Evolutionary conservation across 2,329 filamentous ascomycete genomes (phyloP), one percentile per base, ranked within the genome.

Genomic region (Neurospora crassa): DNA sequence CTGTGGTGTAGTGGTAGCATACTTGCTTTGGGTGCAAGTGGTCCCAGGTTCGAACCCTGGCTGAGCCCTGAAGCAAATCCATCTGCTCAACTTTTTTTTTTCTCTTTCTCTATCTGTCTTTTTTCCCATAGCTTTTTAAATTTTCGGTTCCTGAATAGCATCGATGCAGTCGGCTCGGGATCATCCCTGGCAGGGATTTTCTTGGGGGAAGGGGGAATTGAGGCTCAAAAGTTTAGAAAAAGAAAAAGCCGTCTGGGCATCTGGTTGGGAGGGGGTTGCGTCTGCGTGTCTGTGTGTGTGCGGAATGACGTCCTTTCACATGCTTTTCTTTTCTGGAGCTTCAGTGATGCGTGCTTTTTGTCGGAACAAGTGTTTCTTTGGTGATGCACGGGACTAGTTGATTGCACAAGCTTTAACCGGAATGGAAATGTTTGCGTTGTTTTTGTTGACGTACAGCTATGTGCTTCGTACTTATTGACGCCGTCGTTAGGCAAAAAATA

Each of bases 1-100:
- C 53, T 63, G 53, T 63, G 53, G 53, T 63, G 53, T 63, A 63
- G 53, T 63, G 53, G 53, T 63, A 63, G 53, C 53, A 63, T 63
- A 63, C 53, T 63, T 63, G 53, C 53, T 63, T 63, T 63, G 53
- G 53, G 53, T 63, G 53, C 53, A 63, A 63, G 53, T 63, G 53
- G 53, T 63, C 53, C 53, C 53, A 63, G 53, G 53, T 63, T 63
- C 53, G 53, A 63, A 63, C 53, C 53, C 53, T 63, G 53, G 53
- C 53, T 63, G 53, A 63, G 53, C 53, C 53, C 53, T 63, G 24
- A 37, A 63, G 53, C 53, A 37, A 37, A 63, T 53, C 12, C 12
- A 29, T 53, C 47, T 53, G 47, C 29, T 53, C 20, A 34, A 37
- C 3, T 37, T 37, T 63, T 63, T 34, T 63, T 16, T 7, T 6